Conservation (phyloP, 208 protist genomes). For the Borovskyia barvae region DNA sequence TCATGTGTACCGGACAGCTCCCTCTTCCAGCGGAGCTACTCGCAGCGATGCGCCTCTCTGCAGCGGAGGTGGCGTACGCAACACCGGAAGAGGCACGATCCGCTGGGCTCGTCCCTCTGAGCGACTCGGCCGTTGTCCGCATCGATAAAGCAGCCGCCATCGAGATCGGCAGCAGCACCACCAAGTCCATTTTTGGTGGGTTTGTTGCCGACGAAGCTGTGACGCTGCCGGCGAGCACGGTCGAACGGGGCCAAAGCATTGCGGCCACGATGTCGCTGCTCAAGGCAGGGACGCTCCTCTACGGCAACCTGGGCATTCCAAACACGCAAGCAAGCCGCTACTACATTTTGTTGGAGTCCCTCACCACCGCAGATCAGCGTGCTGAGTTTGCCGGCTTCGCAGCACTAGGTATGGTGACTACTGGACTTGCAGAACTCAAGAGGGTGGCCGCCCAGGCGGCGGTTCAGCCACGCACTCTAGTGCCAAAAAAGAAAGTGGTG, state of each 20-base stretch:
- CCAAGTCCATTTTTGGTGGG: slow-evolving; percentile 75
- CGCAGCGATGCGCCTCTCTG: slow-evolving; percentile 18
- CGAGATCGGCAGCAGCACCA: slow-evolving; percentile 84
- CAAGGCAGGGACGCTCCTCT: slow-evolving; percentile 63
- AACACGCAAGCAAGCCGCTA: slow-evolving; percentile 78
- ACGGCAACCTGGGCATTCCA: slow-evolving; percentile 61
- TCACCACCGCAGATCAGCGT: slow-evolving; percentile 20
- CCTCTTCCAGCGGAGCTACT: slow-evolving; percentile 36
- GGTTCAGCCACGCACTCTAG: slow-evolving; percentile 68
- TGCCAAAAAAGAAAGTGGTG: slow-evolving; percentile 45
- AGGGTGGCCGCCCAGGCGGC: slow-evolving; percentile 22
- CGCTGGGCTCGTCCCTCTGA: slow-evolving; percentile 48
- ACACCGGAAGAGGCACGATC: slow-evolving; percentile 21
- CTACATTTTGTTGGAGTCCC: slow-evolving; percentile 58
- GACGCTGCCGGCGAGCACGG: slow-evolving; percentile 12
- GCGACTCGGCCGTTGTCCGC: slow-evolving; percentile 55
- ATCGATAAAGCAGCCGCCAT: slow-evolving; percentile 61
- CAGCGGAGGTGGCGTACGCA: slow-evolving; percentile 13
- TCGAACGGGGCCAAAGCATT: slow-evolving; percentile 13
- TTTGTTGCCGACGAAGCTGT: slow-evolving; percentile 62
- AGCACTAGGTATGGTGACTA: slow-evolving; percentile 57
- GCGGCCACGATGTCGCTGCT: slow-evolving; percentile 37
- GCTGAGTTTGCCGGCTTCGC: slow-evolving; percentile 41
- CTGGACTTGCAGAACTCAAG: slow-evolving; percentile 48
- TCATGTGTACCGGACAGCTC: slow-evolving; percentile 60